A percentile compares a stretch with the other conserved stretches of the same genome.
phyloP scores from a whole-genome alignment of 176 grass and related monocot genomes.

The Microstegium vimineum region DNA sequence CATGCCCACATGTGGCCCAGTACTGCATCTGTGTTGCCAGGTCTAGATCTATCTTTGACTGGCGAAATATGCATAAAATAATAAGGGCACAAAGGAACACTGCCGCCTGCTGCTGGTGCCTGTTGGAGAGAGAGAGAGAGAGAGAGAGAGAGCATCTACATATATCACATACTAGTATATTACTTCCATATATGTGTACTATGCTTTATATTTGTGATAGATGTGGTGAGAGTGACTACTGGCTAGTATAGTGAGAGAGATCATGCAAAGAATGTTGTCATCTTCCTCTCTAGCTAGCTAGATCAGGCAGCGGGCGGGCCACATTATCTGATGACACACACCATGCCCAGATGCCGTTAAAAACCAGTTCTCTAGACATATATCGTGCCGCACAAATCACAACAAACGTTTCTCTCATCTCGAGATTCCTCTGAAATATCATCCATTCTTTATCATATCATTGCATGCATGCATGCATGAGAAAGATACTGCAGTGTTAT shows the following conservation, averaged over 20 bases:
- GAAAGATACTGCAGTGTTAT: constrained; percentile 35
- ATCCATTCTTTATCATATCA: constrained; percentile 38
- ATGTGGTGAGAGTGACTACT: neutral
- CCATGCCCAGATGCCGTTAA: constrained; percentile 45
- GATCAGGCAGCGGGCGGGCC: constrained; percentile 33
- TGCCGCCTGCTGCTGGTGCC: constrained; percentile 5
- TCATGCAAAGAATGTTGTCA: constrained; percentile 42
- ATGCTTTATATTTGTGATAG: neutral
- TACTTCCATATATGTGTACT: neutral
- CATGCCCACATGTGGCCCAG: constrained; percentile 76
- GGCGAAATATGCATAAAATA: constrained; percentile 48
- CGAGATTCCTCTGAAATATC: constrained; percentile 46
- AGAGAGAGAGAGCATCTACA: neutral
- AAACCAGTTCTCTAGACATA: constrained; percentile 53
- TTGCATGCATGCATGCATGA: constrained; percentile 25
- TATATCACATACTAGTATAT: neutral
- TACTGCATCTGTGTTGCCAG: constrained; percentile 52
- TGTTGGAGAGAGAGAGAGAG: neutral
- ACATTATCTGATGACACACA: constrained; percentile 46
- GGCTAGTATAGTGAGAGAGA: constrained; percentile 8
- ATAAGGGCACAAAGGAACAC: constrained; percentile 16
- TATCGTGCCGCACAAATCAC: constrained; percentile 31
- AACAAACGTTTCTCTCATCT: constrained; percentile 19
- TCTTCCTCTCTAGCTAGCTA: constrained; percentile 32
- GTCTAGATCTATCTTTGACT: constrained; percentile 95